A percentile compares a stretch with the other conserved stretches of the same genome.
phyloP scores from a whole-genome alignment of 768 basidiomycete species.

The Termitomyces heimii region DNA sequence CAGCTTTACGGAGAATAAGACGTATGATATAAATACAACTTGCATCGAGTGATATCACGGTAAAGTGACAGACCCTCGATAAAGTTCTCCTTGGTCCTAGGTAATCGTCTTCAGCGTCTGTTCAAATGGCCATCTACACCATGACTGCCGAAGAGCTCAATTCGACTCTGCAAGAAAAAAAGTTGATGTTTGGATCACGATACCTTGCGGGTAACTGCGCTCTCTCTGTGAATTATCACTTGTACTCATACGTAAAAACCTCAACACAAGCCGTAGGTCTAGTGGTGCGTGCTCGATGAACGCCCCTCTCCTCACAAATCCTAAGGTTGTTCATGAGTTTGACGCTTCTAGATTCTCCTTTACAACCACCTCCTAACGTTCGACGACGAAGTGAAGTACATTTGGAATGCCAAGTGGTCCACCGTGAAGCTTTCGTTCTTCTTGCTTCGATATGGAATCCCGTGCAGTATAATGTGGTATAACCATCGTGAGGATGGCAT shows the following conservation, averaged over 20 bases:
- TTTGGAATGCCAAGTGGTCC: slow-evolving; percentile 33
- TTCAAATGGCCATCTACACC: not conserved
- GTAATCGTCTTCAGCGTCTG: not conserved
- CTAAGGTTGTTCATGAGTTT: not conserved
- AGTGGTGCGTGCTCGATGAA: not conserved
- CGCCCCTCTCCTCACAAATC: not conserved
- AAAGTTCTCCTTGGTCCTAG: not conserved
- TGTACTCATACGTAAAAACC: not conserved
- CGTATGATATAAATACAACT: not conserved
- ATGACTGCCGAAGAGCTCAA: not conserved
- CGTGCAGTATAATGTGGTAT: slow-evolving; percentile 18
- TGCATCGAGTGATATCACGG: not conserved
- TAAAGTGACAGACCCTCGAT: not conserved
- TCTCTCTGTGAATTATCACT: not conserved
- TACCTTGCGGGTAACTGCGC: slow-evolving; percentile 5
- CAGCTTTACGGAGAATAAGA: not conserved
- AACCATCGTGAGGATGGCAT: not conserved
- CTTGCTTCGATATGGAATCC: slow-evolving; percentile 31
- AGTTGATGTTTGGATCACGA: not conserved
- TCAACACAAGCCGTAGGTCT: slow-evolving; percentile 6
- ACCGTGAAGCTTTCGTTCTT: slow-evolving; percentile 34
- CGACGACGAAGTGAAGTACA: slow-evolving; percentile 30
- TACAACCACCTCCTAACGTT: slow-evolving; percentile 39
- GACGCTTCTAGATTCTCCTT: slow-evolving; percentile 22
- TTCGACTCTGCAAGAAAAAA: not conserved